Evolutionary conservation across 768 basidiomycete species (phyloP).

Genomic region (Xerocomellus chrysenteron): DNA sequence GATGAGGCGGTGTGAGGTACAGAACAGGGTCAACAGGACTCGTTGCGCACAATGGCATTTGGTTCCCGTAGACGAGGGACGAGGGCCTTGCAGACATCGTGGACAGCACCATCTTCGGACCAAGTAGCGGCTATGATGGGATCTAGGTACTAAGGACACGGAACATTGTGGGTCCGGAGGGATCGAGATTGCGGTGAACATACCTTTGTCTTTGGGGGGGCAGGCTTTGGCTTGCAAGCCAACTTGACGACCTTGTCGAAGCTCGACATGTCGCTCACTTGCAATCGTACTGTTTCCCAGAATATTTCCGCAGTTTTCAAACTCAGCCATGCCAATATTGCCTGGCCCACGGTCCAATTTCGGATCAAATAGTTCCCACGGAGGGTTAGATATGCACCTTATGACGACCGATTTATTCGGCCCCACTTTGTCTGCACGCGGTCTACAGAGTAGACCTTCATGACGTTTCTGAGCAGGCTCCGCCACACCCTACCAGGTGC

Average conservation of each 20-base stretch:
- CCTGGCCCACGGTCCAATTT: too few relatives aligned
- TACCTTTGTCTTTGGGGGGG: conserved; percentile 94
- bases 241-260: conserved; percentile 92
- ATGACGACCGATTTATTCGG: too few relatives aligned
- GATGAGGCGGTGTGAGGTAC: neutral
- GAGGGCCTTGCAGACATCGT: conserved; percentile 90
- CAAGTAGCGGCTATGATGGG: conserved; percentile 96
- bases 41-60: conserved; percentile 73
- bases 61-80: conserved; percentile 85
- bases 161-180: neutral
- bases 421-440: too few relatives aligned
- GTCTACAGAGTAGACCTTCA: neutral
- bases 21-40: neutral
- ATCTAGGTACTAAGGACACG: conserved; percentile 77
- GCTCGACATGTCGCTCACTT: conserved; percentile 54
- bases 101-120: conserved; percentile 89
- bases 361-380: neutral
- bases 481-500: neutral
- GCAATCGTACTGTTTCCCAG: conserved; percentile 6
- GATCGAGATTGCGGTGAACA: conserved; percentile 6
- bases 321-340: conserved; percentile 21
- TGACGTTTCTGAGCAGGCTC: conserved; percentile 5
- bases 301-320: conserved; percentile 21
- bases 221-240: conserved; percentile 96
- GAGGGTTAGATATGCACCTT: too few relatives aligned